Evolutionary conservation across 1,139 yeast species (phyloP), one percentile per base, ranked within the genome.

Genomic region (Candida sp.): DNA sequence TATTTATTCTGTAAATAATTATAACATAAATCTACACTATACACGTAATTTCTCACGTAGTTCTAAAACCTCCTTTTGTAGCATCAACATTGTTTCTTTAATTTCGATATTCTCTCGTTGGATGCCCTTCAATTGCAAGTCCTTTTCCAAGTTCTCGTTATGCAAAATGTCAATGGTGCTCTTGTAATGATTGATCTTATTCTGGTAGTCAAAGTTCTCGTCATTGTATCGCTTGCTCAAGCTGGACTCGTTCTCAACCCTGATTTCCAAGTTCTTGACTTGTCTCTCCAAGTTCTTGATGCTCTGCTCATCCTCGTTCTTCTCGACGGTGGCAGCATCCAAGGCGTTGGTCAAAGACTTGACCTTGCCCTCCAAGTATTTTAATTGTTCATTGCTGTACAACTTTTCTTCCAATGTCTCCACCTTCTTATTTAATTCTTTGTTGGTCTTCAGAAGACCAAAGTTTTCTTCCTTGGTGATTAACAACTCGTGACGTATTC

Each of bases 1-100:
- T 44, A 40, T 40, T 27, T 49, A 48, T 35, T 30, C 32, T 17
- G 30, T 31, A 45, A 12, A 34, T 37, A 35, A 28, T 28, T 6
- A 17, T 38, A 27, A 33, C 6, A 22, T 34, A 22, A 39, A 27
- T 17, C 38, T 46, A 12, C 3, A 11, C 31, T 37, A 44, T 26
- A 37, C 32, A 62, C 52, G 11, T 71, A 71, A 54, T 50, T 62
- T 65, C 33, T 73, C 73, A 60, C 81, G 82, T 83, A 92, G 84
- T 52, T 83, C 85, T 46, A 81, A 75, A 17, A 88, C 68, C 62
- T 90, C 96, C 60, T 77, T 82, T 65, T 89, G 92, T 56, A 87
- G 65, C 51, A 80, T 69, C 53, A 84, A 66, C 49, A 82, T 69
- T 44, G 72, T 72, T 55, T 86, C 90, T 57, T 81, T 81, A 56